Conservation (phyloP, 371 early-diverging fungal genomes). For the Parasitella parasitica region DNA sequence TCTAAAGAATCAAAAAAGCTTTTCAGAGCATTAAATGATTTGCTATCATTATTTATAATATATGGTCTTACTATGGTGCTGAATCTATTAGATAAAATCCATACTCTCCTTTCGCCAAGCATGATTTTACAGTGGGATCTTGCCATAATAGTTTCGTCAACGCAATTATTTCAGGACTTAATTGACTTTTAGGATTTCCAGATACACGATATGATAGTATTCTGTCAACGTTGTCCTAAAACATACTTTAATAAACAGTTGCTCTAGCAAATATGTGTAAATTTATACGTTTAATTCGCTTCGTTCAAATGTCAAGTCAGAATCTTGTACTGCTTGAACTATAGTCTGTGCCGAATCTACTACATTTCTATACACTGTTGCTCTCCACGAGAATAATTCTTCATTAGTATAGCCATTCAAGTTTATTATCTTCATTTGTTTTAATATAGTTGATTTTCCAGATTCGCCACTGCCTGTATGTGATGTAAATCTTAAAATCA, state of each 20-base stretch:
- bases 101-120: slow-evolving; percentile 55
- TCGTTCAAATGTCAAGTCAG: slow-evolving; percentile 1
- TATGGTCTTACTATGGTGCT: slow-evolving; percentile 50
- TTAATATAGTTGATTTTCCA: slow-evolving; percentile 89
- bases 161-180: slow-evolving; percentile 53
- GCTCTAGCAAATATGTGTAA: background rate
- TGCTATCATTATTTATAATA: background rate
- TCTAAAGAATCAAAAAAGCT: slow-evolving; percentile 62
- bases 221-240: slow-evolving; percentile 14
- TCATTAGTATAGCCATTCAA: slow-evolving; percentile 81
- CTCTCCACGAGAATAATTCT: slow-evolving; percentile 75
- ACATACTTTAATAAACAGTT: background rate
- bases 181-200: slow-evolving; percentile 30
- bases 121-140: slow-evolving; percentile 60
- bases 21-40: background rate
- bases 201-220: slow-evolving; percentile 22
- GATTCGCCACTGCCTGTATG: slow-evolving; percentile 66
- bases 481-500: background rate
- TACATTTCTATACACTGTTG: slow-evolving; percentile 80
- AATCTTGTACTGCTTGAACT: slow-evolving; percentile 55
- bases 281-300: slow-evolving; percentile 9
- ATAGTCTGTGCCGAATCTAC: slow-evolving; percentile 72
- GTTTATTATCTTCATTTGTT: slow-evolving; percentile 94
- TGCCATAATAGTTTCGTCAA: slow-evolving; percentile 69
- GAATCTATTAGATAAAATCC: slow-evolving; percentile 85